Percentiles rank a stretch among this genome's conserved stretches.
Evolutionary conservation across 2,329 filamentous ascomycete species (phyloP).

Genomic region (Pseudocercospora musae): DNA sequence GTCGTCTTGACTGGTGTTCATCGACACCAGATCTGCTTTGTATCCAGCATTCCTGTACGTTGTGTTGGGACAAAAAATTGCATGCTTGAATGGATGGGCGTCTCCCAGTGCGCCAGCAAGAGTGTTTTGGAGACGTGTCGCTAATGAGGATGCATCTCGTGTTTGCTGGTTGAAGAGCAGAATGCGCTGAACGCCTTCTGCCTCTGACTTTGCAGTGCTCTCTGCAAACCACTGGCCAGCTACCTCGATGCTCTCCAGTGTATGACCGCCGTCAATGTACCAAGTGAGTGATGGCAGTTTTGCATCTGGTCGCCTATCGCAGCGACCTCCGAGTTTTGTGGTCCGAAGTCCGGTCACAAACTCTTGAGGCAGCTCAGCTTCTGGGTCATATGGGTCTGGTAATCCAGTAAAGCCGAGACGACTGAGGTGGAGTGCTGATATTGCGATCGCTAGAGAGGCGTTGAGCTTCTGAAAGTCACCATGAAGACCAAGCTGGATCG

Average conservation of each 20-base stretch:
- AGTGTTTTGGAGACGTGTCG: slow-evolving; percentile 60
- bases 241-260: slow-evolving; percentile 73
- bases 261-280: slow-evolving; percentile 87
- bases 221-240: slow-evolving; percentile 73
- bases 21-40: slow-evolving; percentile 60
- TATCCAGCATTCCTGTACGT: slow-evolving; percentile 61
- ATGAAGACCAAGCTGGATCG: slow-evolving; percentile 56
- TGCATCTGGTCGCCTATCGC: slow-evolving; percentile 62
- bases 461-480: slow-evolving; percentile 63
- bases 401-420: slow-evolving; percentile 42
- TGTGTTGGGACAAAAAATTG: slow-evolving; percentile 77
- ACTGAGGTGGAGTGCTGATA: slow-evolving; percentile 58
- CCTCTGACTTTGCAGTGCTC: slow-evolving; percentile 32
- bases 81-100: slow-evolving; percentile 61
- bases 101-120: slow-evolving; percentile 44
- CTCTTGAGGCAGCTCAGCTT: slow-evolving; percentile 53
- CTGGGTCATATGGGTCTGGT: slow-evolving; percentile 40
- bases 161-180: slow-evolving; percentile 94
- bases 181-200: slow-evolving; percentile 44
- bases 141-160: slow-evolving; percentile 66
- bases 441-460: slow-evolving; percentile 58
- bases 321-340: slow-evolving; percentile 71
- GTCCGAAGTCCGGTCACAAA: slow-evolving; percentile 64
- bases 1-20: slow-evolving; percentile 59
- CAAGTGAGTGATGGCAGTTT: slow-evolving; percentile 57